Evolutionary conservation across 2,329 filamentous ascomycete genomes (phyloP), one percentile per base, ranked within the genome.

Genomic region (Myotisia sp.): DNA sequence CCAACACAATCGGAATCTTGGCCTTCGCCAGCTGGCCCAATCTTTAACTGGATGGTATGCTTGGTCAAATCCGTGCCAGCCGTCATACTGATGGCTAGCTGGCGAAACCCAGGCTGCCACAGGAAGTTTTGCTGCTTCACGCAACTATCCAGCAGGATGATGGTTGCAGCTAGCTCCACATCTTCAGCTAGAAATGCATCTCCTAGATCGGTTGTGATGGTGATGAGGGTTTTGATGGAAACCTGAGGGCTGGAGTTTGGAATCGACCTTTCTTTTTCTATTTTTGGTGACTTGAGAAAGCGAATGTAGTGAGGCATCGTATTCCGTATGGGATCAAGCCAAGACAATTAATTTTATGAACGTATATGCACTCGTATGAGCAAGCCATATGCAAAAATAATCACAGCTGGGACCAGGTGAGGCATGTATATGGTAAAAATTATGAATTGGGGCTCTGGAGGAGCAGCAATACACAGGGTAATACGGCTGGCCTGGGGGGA

Each of bases 201-300:
- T 12, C 77, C 77, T 5, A 82, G 60, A 48, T 82, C 77, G 16
- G 75, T 79, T 7, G 74, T 76, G 47, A 81, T 65, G 24, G 75
- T 76, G 38, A 80, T 59, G 19, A 74, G 59, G 30, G 65, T 58
- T 39, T 58, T 66, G 37, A 73, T 53, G 10, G 53, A 50, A 37
- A n/a, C 24, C 3, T 22, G 18, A 10, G 12, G 12, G 12, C 37
- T 12, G 29, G 23, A 35, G 29, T 64, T 49, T 10, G 47, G 46
- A 19, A 59, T 56, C 17, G 48, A 39, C 35, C 62, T 58, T 38
- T 66, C 54, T 36, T 63, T 61, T 29, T 53, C 47, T 22, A 61
- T 46, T 35, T 58, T 56, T 6, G 77, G 76, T 2, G 70, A 59
- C 47, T 79, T 80, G 44, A 82, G 63, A 46, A 80, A 79, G 40